Percentiles rank a stretch among this genome's conserved stretches.
Conservation (phyloP, 2,329 filamentous ascomycete genomes). For the Raffaelea deltoideospora region DNA sequence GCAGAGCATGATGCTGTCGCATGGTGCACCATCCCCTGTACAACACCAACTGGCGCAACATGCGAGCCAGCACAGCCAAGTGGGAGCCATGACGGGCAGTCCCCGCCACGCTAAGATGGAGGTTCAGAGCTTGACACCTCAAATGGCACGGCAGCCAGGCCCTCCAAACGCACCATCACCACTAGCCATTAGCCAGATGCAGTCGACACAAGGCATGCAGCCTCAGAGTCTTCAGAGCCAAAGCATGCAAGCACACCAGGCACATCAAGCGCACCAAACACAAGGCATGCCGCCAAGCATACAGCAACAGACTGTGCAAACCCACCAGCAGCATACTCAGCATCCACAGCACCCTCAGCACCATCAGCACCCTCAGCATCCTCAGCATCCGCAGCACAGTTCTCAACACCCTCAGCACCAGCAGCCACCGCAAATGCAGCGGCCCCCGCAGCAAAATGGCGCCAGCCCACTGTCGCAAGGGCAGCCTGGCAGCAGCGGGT, state of each 20-base stretch:
- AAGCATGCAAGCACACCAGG: slow-evolving; percentile 16
- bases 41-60: slow-evolving; percentile 46
- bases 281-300: no score
- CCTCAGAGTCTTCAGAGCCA: slow-evolving; percentile 22
- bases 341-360: slow-evolving; percentile 1
- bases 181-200: slow-evolving; percentile 10
- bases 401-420: slow-evolving; percentile 8
- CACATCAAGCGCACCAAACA: background rate
- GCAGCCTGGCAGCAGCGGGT: slow-evolving; percentile 10
- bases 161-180: slow-evolving; percentile 11
- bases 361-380: slow-evolving; percentile 5
- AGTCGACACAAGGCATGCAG: slow-evolving; percentile 15
- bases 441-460: slow-evolving; percentile 5
- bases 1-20: slow-evolving; percentile 52
- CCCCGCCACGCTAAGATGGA: slow-evolving; percentile 49
- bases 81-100: slow-evolving; percentile 42
- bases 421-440: slow-evolving; percentile 4
- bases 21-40: slow-evolving; percentile 25
- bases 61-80: slow-evolving; percentile 39
- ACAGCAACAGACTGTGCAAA: slow-evolving; percentile 3
- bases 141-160: slow-evolving; percentile 42
- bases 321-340: slow-evolving; percentile 2
- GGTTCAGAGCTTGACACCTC: slow-evolving; percentile 38
- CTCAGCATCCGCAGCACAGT: slow-evolving; percentile 12
- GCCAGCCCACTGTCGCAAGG: slow-evolving; percentile 5